Percentiles rank a stretch among this genome's conserved stretches.
These are phyloP conservation scores for Yarrowia keelungensis DNA, from an alignment of 805 yeast species.

Conservation along the genomic window DNA sequence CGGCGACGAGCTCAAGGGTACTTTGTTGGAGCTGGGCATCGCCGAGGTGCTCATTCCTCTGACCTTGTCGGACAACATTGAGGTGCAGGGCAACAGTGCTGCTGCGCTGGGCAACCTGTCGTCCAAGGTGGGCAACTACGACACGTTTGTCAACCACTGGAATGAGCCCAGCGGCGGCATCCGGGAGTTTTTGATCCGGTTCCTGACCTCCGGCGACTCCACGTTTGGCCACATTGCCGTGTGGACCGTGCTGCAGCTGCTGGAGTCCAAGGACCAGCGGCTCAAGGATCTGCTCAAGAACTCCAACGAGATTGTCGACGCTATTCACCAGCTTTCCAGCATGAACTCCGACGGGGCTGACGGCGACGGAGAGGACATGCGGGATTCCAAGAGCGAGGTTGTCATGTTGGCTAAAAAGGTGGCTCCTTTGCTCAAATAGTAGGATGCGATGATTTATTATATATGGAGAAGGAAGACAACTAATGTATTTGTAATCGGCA, in stretches of 20 bases:
- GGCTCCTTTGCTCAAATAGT: slow-evolving; percentile 39
- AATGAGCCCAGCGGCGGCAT: slow-evolving; percentile 82
- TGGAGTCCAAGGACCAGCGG: slow-evolving; percentile 82
- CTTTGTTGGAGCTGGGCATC: slow-evolving; percentile 81
- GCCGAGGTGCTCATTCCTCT: slow-evolving; percentile 89
- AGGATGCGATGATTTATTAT: slow-evolving; percentile 37
- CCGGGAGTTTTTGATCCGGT: slow-evolving; percentile 78
- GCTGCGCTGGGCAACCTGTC: slow-evolving; percentile 97
- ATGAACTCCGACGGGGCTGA: slow-evolving; percentile 32
- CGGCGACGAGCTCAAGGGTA: slow-evolving; percentile 91
- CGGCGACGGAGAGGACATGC: slow-evolving; percentile 38
- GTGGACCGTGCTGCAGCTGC: slow-evolving; percentile 93
- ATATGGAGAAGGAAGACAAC: slow-evolving; percentile 37
- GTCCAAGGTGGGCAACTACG: slow-evolving; percentile 85
- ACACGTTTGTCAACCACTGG: slow-evolving; percentile 81
- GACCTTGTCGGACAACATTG: slow-evolving; percentile 85
- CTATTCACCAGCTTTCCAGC: slow-evolving; percentile 49
- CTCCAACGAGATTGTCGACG: slow-evolving; percentile 48
- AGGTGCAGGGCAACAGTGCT: slow-evolving; percentile 97
- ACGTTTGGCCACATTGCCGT: slow-evolving; percentile 97
- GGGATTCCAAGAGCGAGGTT: slow-evolving; percentile 37
- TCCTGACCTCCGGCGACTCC: slow-evolving; percentile 81
- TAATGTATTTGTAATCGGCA: slow-evolving; percentile 36
- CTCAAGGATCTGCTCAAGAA: slow-evolving; percentile 50
- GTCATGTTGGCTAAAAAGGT: slow-evolving; percentile 39